phyloP scores from a whole-genome alignment of 2,329 filamentous ascomycete genomes.

The Paraphaeosphaeria minitans region DNA sequence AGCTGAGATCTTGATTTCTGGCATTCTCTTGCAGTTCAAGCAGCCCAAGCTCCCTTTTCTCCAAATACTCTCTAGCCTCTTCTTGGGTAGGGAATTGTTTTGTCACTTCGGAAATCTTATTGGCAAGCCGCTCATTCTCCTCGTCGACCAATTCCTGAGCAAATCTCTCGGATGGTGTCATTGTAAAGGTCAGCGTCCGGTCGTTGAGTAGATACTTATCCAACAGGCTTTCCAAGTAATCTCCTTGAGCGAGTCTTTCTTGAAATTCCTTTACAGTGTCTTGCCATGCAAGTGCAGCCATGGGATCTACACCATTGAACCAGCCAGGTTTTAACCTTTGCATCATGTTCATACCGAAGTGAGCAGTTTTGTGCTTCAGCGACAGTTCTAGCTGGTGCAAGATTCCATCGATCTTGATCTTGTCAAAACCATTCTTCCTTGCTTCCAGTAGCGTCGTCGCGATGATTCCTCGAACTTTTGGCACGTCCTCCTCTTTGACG shows the following conservation, averaged over 20 bases:
- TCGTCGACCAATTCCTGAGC: slow-evolving; percentile 75
- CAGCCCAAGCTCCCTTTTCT: slow-evolving; percentile 78
- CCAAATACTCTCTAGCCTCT: slow-evolving; percentile 72
- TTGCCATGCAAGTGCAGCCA: slow-evolving; percentile 90
- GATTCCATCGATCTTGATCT: slow-evolving; percentile 89
- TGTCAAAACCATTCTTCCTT: slow-evolving; percentile 79
- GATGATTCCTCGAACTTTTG: slow-evolving; percentile 75
- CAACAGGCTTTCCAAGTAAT: slow-evolving; percentile 82
- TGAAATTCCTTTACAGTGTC: slow-evolving; percentile 86
- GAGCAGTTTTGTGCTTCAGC: slow-evolving; percentile 94
- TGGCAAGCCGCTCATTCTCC: slow-evolving; percentile 74
- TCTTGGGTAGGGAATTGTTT: slow-evolving; percentile 71
- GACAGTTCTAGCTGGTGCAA: slow-evolving; percentile 93
- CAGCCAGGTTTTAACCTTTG: slow-evolving; percentile 87
- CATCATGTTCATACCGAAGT: slow-evolving; percentile 89
- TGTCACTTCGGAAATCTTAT: slow-evolving; percentile 74
- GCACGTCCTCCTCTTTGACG: slow-evolving; percentile 79
- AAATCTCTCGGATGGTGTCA: slow-evolving; percentile 82
- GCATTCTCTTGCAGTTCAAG: slow-evolving; percentile 83
- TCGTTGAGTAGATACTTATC: slow-evolving; percentile 91
- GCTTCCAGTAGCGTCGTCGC: slow-evolving; percentile 73
- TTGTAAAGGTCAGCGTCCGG: slow-evolving; percentile 88
- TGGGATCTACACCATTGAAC: slow-evolving; percentile 95
- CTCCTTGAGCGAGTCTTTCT: slow-evolving; percentile 71
- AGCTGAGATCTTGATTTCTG: slow-evolving; percentile 82